Conservation (phyloP, 192 early-diverging fungal species). For the Diversispora eburnea region DNA sequence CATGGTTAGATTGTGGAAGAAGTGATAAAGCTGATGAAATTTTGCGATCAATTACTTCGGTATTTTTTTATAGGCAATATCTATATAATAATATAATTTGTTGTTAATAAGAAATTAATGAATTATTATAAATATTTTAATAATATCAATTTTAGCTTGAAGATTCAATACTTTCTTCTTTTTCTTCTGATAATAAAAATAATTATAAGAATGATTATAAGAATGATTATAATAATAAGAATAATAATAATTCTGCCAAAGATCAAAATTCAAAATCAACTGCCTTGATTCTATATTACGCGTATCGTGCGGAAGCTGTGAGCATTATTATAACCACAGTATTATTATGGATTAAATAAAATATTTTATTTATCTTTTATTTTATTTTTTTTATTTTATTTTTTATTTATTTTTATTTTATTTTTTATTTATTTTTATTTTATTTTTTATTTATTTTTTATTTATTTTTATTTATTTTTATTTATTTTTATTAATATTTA, state of each 20-base stretch:
- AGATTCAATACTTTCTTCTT: not conserved
- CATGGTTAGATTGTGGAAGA: constrained; percentile 27
- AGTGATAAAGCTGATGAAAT: constrained; percentile 28
- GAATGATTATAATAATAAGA: too few relatives aligned
- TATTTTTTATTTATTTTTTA: too few relatives aligned
- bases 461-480: too few relatives aligned
- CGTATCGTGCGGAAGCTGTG: constrained; percentile 27
- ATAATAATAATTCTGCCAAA: not conserved
- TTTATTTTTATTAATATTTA: not conserved
- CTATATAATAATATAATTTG: too few relatives aligned
- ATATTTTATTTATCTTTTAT: not conserved
- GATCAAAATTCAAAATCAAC: not conserved
- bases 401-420: too few relatives aligned
- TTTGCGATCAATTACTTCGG: constrained; percentile 13
- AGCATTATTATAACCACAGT: too few relatives aligned
- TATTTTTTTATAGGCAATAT: not conserved
- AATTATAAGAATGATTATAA: too few relatives aligned
- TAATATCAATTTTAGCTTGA: not conserved
- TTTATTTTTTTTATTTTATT: too few relatives aligned
- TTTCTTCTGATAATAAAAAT: not conserved
- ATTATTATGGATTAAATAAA: too few relatives aligned
- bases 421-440: too few relatives aligned
- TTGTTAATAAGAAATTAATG: too few relatives aligned
- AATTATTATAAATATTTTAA: not conserved
- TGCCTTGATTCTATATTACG: constrained; percentile 21